Base-by-base conservation (phyloP, 352 stramenopile genomes). In the Salisapilia sapeloensis region DNA sequence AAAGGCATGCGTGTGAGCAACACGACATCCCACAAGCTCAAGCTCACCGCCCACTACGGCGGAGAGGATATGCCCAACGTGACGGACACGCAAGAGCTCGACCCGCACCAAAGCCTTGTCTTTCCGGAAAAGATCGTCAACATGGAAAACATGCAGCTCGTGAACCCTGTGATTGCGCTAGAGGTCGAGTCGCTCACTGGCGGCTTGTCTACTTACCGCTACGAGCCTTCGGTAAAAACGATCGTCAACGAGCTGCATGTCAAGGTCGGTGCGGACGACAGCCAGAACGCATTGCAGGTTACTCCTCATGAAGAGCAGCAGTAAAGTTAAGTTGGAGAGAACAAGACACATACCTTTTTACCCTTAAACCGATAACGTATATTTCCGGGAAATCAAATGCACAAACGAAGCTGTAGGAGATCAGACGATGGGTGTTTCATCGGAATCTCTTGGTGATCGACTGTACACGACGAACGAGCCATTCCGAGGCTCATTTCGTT, bases 1-100 rank as follows among this genome's bases (percentile, higher is more conserved):
- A 85, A 85, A 51, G 46, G 54, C 33, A 66, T 84, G 10, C 51
- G 58, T 14, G 46, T 89, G 22, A 84, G 61, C 46, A 89, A 89
- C 48, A 59, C 57, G 29, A 72, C 50, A 25, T 31, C 44, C 33
- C 60, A 79, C 36, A 27, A 40, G 4, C 46, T 89, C 22, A 65
- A 59, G 26, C 56, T 89, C 22, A 66, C 53, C 24, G 69, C 50
- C 10, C 50, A 45, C 16, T 89, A 84, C 45, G 72, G 72, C 28
- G 62, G 61, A 22, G 52, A 61, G 21, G 72, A 70, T 24, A 62
- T 85, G 34, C 49, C 46, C 24, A 78, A 82, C 51, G 70, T 85
- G 39, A 40, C 42, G 21, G 58, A 81, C 43, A 66, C 49, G 22
- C 39, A 55, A 25, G 56, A 67, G 40, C 28, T 83, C 24, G 60